Base-by-base conservation (phyloP, 2,329 filamentous ascomycete species). In the Fusarium setosum region DNA sequence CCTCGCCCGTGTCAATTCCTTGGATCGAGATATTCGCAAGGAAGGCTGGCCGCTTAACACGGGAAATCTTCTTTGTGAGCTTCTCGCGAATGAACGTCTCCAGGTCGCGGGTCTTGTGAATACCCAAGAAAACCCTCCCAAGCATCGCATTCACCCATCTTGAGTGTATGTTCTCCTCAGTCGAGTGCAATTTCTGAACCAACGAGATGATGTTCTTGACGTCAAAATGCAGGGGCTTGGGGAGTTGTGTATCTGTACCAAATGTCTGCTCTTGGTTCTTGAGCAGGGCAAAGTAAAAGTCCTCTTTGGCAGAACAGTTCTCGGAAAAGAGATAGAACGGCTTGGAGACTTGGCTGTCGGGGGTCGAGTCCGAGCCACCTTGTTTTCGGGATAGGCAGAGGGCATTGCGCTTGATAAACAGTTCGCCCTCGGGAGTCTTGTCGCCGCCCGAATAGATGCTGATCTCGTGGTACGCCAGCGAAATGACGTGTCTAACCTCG, bases 291-390 rank as follows among this genome's bases (percentile, higher is more conserved):
- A 97, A 95, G 77, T 99, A 99, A 79, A 99, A 98, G 75, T 99
- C 96, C 77, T 99, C 96, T 77, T 99, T 99, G 44, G 96, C 93
- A 0, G 94, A 97, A 75, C 93, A 93, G 73, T 96, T 97, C 68
- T 98, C 94, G 0, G 93, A 96, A 77, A 98, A 99, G 5, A 99
- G 83, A 74, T 90, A 98, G 79, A 97, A 98, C 0, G 96, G 94
- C 69, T 92, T 94, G 7, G 92, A 90, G 4, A 86, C 74, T 31
- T 82, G 83, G 34, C 77, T 81, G 64, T 90, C 88, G 4, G 86
- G 84, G 4, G 84, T 80, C 24, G 84, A 70, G 15, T 90, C 87
- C 23, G 81, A 80, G 23, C 82, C 82, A 29, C 85, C 83, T 31
- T 79, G 76, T 72, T 87, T 90, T 69, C 93, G 86, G n/a, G 88